Base-by-base conservation (phyloP, 257 asterid species). In the Plantago major region DNA sequence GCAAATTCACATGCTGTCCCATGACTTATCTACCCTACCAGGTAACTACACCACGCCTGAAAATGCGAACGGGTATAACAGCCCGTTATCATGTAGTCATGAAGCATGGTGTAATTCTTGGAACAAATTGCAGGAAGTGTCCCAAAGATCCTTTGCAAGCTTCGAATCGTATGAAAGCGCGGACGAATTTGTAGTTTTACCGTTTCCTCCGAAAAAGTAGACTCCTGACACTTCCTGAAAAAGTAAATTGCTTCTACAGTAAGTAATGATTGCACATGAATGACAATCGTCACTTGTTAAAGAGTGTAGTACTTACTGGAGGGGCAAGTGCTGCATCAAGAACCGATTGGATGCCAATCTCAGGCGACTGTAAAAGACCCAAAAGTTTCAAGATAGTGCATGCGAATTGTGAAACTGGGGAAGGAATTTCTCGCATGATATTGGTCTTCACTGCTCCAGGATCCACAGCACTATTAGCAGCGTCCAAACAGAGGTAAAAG, bases 361-460 rank as follows among this genome's bases (percentile, higher is more conserved):
- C 88, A 17, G 96, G 73, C 37, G 88, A 67, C 69, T 86, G 91
- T 54, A 91, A 87, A 65, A 86, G 68, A 42, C 98, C 92, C 67
- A 86, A 75, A 54, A 75, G 62, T 68, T 79, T 78, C 82, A 85
- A 51, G n/a, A 9, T 62, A 9, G 53, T 1, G 67, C 53, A 77
- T 56, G 98, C 88, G 63, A 76, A 61, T 44, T 48, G 47, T 26
- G 87, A 71, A 62, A 91, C 40, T 19, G 68, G 46, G 12, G 78
- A 66, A 43, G 98, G 98, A 60, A 88, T 40, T 81, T 88, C 98
- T 54, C 94, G 87, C 95, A 91, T 82, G 61, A 91, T 84, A 55
- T 84, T 84, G 48, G 96, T 91, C 72, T 82, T 62, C 77, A 86
- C 98, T 10, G 79, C 80, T 68, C 98, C 98, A 75, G 98, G 98